These are phyloP conservation scores for Cystofilobasidium bisporidii DNA, from an alignment of 768 basidiomycete genomes.

Conservation along the genomic window DNA sequence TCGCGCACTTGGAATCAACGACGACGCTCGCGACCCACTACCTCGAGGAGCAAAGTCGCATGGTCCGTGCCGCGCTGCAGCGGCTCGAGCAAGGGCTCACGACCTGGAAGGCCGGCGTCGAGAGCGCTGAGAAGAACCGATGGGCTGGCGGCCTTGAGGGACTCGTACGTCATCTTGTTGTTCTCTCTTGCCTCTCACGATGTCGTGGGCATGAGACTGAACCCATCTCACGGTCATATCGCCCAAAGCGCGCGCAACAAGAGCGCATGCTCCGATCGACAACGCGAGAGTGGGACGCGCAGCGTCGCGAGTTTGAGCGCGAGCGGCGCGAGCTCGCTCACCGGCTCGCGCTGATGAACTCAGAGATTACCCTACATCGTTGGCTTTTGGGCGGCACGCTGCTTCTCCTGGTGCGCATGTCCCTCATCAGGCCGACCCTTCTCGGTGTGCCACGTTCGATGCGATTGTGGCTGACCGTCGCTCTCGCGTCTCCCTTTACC, in stretches of 20 bases:
- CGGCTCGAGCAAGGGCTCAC: conserved; percentile 33
- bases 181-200: not conserved
- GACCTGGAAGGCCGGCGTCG: conserved; percentile 35
- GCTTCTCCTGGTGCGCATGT: conserved; percentile 4
- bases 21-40: conserved; percentile 75
- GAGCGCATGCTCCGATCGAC: conserved; percentile 10
- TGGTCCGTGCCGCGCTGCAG: conserved; percentile 62
- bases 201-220: too few species aligned
- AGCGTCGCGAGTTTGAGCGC: conserved; percentile 14
- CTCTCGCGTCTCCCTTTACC: not conserved
- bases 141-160: conserved; percentile 27
- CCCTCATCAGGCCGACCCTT: not conserved
- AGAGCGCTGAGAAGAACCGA: conserved; percentile 31
- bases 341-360: conserved; percentile 5
- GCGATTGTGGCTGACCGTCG: not conserved
- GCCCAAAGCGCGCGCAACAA: conserved; percentile 24
- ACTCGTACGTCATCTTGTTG: not conserved
- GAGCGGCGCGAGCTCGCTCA: conserved; percentile 7
- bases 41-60: conserved; percentile 75
- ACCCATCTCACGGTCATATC: too few species aligned
- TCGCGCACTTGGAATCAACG: conserved; percentile 73
- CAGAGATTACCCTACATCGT: conserved; percentile 19
- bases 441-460: too few species aligned
- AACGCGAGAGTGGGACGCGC: not conserved
- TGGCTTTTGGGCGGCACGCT: conserved; percentile 2